Base-by-base conservation (phyloP, 331 rosid species). In the Malus hybrid region DNA sequence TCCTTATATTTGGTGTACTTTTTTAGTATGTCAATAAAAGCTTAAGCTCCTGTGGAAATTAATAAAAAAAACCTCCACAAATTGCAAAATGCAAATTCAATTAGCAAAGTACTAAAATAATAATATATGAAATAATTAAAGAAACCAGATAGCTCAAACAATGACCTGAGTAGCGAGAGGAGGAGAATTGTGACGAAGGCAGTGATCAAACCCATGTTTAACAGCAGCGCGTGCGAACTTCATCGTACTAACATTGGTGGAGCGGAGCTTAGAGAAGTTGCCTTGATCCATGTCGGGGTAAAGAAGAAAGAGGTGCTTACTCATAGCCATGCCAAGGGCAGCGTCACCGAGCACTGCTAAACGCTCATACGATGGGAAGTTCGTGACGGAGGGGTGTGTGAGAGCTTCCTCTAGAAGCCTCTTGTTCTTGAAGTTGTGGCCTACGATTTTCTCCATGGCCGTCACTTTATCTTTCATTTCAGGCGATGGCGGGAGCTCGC, bases 151-250 rank as follows among this genome's bases (percentile, higher is more conserved):
- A 39, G 46, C 20, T 6, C 56, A 52, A 6, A 52, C 57, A 52
- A 52, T 50, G n/a, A 50, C 92, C 84, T 78, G 76, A 0, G 28
- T 68, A 10, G 42, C 29, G 34, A 93, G 87, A 18, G 78, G 0
- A 39, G 46, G 13, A 2, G 13, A 39, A 39, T 39, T 10, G 46
- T 2, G 46, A 10, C 0, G 13, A 39, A 39, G 46, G 46, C 13
- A 39, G 46, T 3, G 13, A 39, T 39, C 4, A 39, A 39, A 39
- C 14, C 84, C 76, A 7, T 48, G 80, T 57, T 91, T 84, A 7
- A 91, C 59, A 27, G 96, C 90, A n/a, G 81, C 87, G 18, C 96
- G 89, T 0, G 98, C 98, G 39, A 91, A 89, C 69, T 87, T 88
- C 85, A 80, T 88, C 22, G 89, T 93, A 81, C 88, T 85, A 65